These are phyloP conservation scores for Rhamnella rubrinervis DNA, from an alignment of 331 rosid genomes.

Conservation along the genomic window DNA sequence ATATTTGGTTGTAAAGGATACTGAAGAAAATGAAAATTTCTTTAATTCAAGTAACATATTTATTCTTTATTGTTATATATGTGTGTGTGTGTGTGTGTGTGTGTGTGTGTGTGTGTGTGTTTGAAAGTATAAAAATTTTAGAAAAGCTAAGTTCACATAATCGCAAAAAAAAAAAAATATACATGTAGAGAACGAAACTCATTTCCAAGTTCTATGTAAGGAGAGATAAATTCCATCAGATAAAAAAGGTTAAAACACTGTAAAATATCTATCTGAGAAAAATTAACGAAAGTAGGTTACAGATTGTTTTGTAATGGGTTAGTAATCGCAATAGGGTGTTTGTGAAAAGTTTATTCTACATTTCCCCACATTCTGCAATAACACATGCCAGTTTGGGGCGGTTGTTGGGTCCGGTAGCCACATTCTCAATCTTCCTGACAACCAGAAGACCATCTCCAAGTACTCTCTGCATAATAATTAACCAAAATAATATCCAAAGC, in stretches of 20 bases:
- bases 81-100: too few species aligned
- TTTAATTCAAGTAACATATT: too few species aligned
- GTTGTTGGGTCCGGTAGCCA: constrained; percentile 91
- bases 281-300: neutral
- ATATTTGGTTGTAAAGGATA: too few species aligned
- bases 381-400: constrained; percentile 81
- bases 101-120: too few species aligned
- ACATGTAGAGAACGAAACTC: too few species aligned
- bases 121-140: too few species aligned
- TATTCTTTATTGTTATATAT: too few species aligned
- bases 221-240: neutral
- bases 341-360: constrained; percentile 31
- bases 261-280: too few species aligned
- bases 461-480: constrained; percentile 65
- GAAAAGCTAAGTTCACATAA: too few species aligned
- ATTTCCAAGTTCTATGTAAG: too few species aligned
- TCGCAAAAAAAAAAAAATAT: too few species aligned
- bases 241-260: neutral
- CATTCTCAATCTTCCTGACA: constrained; percentile 94
- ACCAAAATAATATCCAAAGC: neutral
- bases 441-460: constrained; percentile 99
- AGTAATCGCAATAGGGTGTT: neutral
- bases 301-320: neutral
- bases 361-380: constrained; percentile 95
- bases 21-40: too few species aligned